Evolutionary conservation across 345 rosid genomes (phyloP).

Genomic region (Chamaenerion angustifolium): DNA sequence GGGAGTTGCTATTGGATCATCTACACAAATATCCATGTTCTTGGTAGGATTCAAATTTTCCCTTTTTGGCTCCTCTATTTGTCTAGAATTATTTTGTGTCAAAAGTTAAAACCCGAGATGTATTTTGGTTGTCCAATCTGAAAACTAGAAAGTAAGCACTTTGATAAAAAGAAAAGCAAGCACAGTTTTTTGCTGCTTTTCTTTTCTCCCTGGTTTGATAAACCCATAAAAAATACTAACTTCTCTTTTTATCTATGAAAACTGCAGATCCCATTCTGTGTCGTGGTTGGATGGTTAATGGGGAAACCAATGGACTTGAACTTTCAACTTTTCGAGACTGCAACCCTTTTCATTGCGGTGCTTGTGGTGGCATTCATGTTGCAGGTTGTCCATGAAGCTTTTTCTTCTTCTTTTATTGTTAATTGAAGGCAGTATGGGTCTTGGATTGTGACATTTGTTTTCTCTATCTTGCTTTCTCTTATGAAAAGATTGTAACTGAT

Average conservation of each 20-base stretch:
- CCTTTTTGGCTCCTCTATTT: too few relatives aligned
- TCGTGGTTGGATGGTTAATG: conserved; percentile 31
- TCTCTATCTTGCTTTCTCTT: too few relatives aligned
- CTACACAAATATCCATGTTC: conserved; percentile 43
- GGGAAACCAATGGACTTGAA: conserved; percentile 33
- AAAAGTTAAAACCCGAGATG: too few relatives aligned
- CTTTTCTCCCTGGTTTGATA: too few relatives aligned
- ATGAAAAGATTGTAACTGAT: not conserved
- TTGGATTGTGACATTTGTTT: too few relatives aligned
- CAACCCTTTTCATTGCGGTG: conserved; percentile 27
- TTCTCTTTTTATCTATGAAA: too few relatives aligned
- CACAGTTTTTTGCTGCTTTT: too few relatives aligned
- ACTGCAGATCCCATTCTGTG: conserved; percentile 30
- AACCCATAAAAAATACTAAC: too few relatives aligned
- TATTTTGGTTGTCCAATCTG: too few relatives aligned
- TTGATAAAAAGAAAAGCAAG: too few relatives aligned
- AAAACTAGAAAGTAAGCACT: too few relatives aligned
- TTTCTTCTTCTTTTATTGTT: not conserved
- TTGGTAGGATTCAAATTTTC: conserved; percentile 13
- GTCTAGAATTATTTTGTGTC: too few relatives aligned
- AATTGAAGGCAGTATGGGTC: not conserved
- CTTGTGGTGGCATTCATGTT: conserved; percentile 35
- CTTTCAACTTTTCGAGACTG: conserved; percentile 35
- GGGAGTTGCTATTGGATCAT: conserved; percentile 46
- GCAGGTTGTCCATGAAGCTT: conserved; percentile 18